These are phyloP conservation scores for Lolium perenne DNA, from an alignment of 176 grass and related monocot genomes.

Conservation along the genomic window DNA sequence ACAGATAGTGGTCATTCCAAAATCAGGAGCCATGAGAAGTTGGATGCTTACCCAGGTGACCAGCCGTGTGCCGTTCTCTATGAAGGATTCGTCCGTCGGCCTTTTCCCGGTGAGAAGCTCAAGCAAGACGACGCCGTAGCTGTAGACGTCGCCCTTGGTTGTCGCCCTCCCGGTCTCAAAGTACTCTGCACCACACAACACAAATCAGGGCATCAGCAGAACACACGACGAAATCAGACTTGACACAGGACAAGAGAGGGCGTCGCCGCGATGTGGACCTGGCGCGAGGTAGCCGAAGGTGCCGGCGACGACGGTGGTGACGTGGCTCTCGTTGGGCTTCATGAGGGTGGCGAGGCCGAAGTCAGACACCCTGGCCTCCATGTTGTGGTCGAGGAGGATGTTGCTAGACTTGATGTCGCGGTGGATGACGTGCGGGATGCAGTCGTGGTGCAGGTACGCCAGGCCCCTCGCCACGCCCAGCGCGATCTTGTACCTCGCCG, in stretches of 20 bases:
- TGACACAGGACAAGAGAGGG: background rate
- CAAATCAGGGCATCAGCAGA: background rate
- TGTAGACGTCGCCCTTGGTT: constrained; percentile 88
- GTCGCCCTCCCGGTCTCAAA: constrained; percentile 84
- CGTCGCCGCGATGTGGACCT: constrained; percentile 22
- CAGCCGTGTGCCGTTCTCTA: constrained; percentile 74
- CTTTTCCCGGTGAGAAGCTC: constrained; percentile 85
- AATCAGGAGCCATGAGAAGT: background rate
- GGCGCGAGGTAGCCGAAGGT: constrained; percentile 92
- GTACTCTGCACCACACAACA: constrained; percentile 57
- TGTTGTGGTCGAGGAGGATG: constrained; percentile 76
- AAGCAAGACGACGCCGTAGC: constrained; percentile 82
- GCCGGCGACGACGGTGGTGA: constrained; percentile 72
- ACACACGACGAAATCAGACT: background rate
- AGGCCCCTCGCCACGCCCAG: constrained; percentile 67
- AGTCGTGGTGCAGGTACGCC: constrained; percentile 84
- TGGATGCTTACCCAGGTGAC: constrained; percentile 73
- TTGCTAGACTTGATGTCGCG: constrained; percentile 93
- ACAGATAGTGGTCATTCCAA: background rate
- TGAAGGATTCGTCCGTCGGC: constrained; percentile 79
- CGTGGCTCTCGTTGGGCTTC: constrained; percentile 62
- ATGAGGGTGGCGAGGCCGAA: constrained; percentile 85
- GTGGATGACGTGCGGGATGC: constrained; percentile 76
- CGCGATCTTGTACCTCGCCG: constrained; percentile 55
- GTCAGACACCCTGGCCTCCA: constrained; percentile 80